Conservation (phyloP, 441 rosid species). For the Manihot esculenta region DNA sequence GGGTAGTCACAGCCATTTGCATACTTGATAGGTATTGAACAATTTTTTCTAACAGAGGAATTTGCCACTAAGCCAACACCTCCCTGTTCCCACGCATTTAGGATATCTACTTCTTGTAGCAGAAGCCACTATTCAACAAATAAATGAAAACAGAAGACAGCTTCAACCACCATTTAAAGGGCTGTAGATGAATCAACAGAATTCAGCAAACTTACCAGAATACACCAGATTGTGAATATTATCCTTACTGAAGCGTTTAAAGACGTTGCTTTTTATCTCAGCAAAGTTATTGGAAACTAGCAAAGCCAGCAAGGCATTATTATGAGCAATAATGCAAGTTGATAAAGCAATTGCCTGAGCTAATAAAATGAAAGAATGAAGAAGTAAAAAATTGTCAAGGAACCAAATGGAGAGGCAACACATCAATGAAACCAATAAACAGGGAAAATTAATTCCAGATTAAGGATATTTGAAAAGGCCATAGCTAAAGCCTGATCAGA, state of each 20-base stretch:
- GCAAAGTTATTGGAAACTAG: constrained; percentile 97
- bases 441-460: constrained; percentile 15
- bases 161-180: constrained; percentile 8
- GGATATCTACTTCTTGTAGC: constrained; percentile 3
- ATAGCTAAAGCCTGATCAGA: constrained; percentile 71
- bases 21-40: no score
- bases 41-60: not conserved
- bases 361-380: constrained; percentile 94
- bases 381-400: constrained; percentile 81
- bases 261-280: constrained; percentile 93
- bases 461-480: constrained; percentile 90
- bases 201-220: constrained; percentile 55
- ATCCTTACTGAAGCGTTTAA: constrained; percentile 94
- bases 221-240: constrained; percentile 84
- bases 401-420: constrained; percentile 31
- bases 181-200: constrained; percentile 12
- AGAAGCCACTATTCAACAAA: not conserved
- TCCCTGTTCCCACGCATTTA: not conserved
- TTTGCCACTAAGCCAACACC: not conserved
- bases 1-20: not conserved
- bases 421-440: constrained; percentile 14
- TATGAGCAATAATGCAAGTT: constrained; percentile 94
- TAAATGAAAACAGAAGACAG: not conserved
- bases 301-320: constrained; percentile 93
- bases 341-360: constrained; percentile 96